Base-by-base conservation (phyloP, 495 filamentous ascomycete genomes). In the Xylaria curta region DNA sequence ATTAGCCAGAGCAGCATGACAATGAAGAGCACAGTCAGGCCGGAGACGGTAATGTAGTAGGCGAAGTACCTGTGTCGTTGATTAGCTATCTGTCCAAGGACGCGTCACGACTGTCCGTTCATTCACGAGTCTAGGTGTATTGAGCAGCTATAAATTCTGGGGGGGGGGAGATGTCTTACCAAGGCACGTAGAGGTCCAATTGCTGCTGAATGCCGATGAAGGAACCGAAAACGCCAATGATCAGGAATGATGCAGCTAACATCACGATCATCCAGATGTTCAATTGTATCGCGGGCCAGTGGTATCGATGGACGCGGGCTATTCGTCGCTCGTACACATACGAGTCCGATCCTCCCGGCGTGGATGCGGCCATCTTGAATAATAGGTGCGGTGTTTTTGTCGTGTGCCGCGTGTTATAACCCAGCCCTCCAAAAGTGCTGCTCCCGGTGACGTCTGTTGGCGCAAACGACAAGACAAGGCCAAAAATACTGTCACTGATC, bases 251-350 rank as follows among this genome's bases (percentile, higher is more conserved):
- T 7, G 92, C 90, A 0, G 91, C 88, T 1, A 98, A 85, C 84
- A 98, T 94, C 74, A 97, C 86, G 73, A 98, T 86, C 73, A 97
- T 91, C 93, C 97, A 97, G 74, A 98, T 82, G 79, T 97, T 97
- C 66, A 99, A 88, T 79, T 97, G 93, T 68, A 92, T 82, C 76
- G 97, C 93, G 3, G 97, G 97, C 96, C 96, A 99, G 86, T 91
- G 91, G 86, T 97, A 98, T 72, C 88, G 89, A 72, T 92, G 89
- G 42, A 89, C 85, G 44, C 84, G 83, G 53, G 82, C 73, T 54
- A 85, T 71, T 63, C 79, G 78, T 71, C 81, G 84, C 66, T 80
- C 79, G 74, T 83, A 84, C 73, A 82, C 77, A 74, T 79, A 74
- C 66, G 82, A 82, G 56, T 74, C 81, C 66, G 78, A 79, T 24